Conservation (phyloP, 2,329 filamentous ascomycete species). For the Beauveria sp. region DNA sequence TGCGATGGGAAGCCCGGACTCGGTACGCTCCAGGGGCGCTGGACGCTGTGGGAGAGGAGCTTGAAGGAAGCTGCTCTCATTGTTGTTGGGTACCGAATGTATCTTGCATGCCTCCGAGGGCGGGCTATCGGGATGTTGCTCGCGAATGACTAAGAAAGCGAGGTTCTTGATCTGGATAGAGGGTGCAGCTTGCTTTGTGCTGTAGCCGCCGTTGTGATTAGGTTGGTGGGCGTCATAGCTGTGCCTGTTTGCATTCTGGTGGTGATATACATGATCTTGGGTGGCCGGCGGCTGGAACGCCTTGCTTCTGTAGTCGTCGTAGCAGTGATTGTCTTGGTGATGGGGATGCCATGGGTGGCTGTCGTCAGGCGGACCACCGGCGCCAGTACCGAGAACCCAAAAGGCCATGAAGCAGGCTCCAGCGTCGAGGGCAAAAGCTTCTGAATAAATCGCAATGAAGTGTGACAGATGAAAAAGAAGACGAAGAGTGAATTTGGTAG, state of each 20-base stretch:
- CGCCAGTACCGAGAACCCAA: constrained; percentile 30
- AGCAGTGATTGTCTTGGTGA: background rate
- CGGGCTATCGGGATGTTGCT: constrained; percentile 18
- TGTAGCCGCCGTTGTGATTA: constrained; percentile 7
- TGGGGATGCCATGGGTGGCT: background rate
- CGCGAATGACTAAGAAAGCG: constrained; percentile 33
- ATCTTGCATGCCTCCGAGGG: background rate
- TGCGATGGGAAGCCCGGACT: constrained; percentile 41
- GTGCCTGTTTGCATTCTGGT: constrained; percentile 9
- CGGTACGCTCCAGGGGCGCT: constrained; percentile 38
- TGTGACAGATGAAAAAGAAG: too few relatives aligned
- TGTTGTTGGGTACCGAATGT: background rate
- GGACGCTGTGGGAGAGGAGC: constrained; percentile 4
- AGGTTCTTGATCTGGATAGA: constrained; percentile 25
- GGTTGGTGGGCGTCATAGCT: background rate
- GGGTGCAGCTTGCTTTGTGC: constrained; percentile 12
- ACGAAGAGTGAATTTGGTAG: background rate
- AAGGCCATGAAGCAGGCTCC: constrained; percentile 33
- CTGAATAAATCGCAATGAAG: background rate
- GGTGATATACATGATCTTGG: constrained; percentile 9
- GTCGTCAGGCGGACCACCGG: constrained; percentile 4
- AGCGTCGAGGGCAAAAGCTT: constrained; percentile 4
- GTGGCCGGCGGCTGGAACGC: background rate
- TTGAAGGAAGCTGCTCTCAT: constrained; percentile 14
- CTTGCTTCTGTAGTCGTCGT: background rate